Percentiles rank a stretch among this genome's conserved stretches.
Evolutionary conservation across 148 eudicot species (phyloP).

Genomic region (Rhododendron griersonianum): DNA sequence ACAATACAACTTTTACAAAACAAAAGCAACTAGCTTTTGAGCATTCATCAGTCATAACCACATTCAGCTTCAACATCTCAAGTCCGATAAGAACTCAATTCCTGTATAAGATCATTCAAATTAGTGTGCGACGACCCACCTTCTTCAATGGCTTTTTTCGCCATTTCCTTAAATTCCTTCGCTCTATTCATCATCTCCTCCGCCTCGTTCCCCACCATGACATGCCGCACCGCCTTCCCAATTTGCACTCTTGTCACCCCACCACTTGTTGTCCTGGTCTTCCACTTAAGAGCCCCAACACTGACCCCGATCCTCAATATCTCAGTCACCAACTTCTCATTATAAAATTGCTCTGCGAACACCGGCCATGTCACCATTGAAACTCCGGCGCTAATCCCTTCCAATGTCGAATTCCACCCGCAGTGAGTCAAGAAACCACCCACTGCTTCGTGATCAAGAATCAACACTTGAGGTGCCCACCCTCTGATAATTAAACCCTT

Average conservation of each 20-base stretch:
- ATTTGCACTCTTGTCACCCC: conserved; percentile 17
- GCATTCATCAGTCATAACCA: neutral
- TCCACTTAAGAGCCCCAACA: conserved; percentile 30
- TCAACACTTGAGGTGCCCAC: conserved; percentile 37
- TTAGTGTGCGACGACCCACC: conserved; percentile 40
- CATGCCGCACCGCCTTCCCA: conserved; percentile 17
- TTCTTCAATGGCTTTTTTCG: conserved; percentile 30
- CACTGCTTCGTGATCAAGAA: conserved; percentile 21
- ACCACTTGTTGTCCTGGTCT: neutral
- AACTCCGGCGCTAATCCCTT: conserved; percentile 24
- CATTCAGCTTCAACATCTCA: neutral
- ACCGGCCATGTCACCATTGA: conserved; percentile 38
- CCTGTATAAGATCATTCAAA: conserved; percentile 20
- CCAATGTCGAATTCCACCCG: conserved; percentile 41
- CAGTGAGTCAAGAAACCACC: conserved; percentile 40
- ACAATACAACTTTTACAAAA: neutral
- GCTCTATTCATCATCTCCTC: conserved; percentile 32
- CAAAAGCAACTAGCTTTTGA: neutral
- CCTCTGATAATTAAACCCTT: conserved; percentile 32
- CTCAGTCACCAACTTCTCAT: conserved; percentile 35
- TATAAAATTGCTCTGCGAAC: conserved; percentile 31
- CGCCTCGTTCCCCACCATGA: conserved; percentile 37
- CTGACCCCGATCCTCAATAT: conserved; percentile 28
- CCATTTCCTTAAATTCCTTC: conserved; percentile 24
- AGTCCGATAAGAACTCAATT: conserved; percentile 1